Conservation (phyloP, 768 basidiomycete species). For the Trametes cingulata region DNA sequence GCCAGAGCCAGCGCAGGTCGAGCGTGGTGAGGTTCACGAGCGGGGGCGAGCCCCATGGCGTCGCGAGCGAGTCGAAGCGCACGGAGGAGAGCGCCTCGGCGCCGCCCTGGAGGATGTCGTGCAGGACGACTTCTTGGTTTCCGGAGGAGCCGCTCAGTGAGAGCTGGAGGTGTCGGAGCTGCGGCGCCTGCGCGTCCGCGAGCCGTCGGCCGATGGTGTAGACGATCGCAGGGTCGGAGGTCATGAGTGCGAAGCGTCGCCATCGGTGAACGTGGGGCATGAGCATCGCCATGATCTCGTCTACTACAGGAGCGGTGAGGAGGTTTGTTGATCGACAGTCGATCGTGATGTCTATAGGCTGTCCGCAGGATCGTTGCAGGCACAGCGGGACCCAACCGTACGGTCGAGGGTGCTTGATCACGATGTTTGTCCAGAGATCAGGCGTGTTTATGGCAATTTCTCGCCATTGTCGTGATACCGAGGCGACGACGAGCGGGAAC, state of each 20-base stretch:
- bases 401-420: slow-evolving; percentile 20
- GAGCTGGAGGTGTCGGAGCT: slow-evolving; percentile 24
- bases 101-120: slow-evolving; percentile 23
- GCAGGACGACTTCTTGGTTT: slow-evolving; percentile 23
- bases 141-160: slow-evolving; percentile 23
- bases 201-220: slow-evolving; percentile 19
- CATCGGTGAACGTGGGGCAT: slow-evolving; percentile 23
- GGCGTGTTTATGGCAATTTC: slow-evolving; percentile 21
- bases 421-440: slow-evolving; percentile 26
- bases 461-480: slow-evolving; percentile 27
- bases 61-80: slow-evolving; percentile 25
- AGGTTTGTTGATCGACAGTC: slow-evolving; percentile 20
- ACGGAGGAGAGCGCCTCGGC: slow-evolving; percentile 24
- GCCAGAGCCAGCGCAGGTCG: slow-evolving; percentile 30
- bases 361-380: slow-evolving; percentile 18
- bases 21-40: slow-evolving; percentile 22
- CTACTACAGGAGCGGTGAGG: slow-evolving; percentile 19
- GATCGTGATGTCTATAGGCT: slow-evolving; percentile 24
- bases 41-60: slow-evolving; percentile 20
- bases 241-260: slow-evolving; percentile 22
- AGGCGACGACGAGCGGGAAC: slow-evolving; percentile 23
- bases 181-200: slow-evolving; percentile 14
- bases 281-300: slow-evolving; percentile 12
- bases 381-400: slow-evolving; percentile 21
- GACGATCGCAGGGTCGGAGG: slow-evolving; percentile 21